Evolutionary conservation across 1,284 basidiomycete genomes (phyloP), one percentile per base, ranked within the genome.

Genomic region (Pseudozyma hubeiensis): DNA sequence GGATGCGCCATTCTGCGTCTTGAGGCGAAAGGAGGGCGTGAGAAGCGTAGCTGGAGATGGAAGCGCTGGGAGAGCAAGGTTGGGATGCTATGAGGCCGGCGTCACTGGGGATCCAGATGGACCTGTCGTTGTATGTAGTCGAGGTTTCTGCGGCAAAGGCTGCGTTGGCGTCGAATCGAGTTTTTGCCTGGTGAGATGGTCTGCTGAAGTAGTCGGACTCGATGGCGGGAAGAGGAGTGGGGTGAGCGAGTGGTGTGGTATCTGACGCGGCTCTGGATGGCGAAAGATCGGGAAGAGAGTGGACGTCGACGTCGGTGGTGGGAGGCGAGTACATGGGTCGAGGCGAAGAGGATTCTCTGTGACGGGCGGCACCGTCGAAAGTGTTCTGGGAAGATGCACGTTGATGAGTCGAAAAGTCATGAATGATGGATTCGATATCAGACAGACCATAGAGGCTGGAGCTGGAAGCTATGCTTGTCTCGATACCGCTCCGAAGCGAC

Each of bases 401-500:
- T 11, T 45, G 24, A 10, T 43, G 34, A 6, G 49, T 41, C 10
- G 59, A 5, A n/a, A 49, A 51, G 40, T 67, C 64, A 5, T 48
- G 29, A 54, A 68, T 55, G 64, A 67, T 67, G 39, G 62, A 63
- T 31, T 65, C 63, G 30, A 70, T 67, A 29, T 65, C 63, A 24
- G 54, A 46, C 16, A 64, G 63, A 16, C 64, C 64, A 43, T 60
- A 66, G 30, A 71, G 58, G 48, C 55, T 70, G 17, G 63, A 55
- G 47, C 58, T 64, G 13, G 66, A 69, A 37, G 66, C 72, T 52
- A 75, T 69, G 53, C 72, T 69, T 14, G 57, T 53, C 62, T 75
- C 62, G 61, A 77, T 75, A 24, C 67, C 75, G 41, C 71, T 76
- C 4, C 75, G 60, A 7, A 81, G 69, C 9, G 68, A 71, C 3